Percentiles rank a stretch among this genome's conserved stretches.
Conservation (phyloP, 2,329 filamentous ascomycete genomes). For the Bertia moriformis region DNA sequence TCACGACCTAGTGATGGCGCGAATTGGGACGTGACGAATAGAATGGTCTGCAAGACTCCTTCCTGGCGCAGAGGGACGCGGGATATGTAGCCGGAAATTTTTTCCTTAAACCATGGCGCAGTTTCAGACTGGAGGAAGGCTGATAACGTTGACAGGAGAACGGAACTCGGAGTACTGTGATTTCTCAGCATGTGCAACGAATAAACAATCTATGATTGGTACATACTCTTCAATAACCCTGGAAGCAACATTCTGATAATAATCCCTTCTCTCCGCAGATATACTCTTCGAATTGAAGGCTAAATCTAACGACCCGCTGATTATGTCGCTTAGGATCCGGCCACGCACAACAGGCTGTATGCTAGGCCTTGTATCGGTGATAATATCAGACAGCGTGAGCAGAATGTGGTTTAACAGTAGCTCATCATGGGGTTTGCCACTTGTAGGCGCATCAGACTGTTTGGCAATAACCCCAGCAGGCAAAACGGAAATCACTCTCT, state of each 20-base stretch:
- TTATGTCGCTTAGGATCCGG: conserved; percentile 22
- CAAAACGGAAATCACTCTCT: conserved; percentile 23
- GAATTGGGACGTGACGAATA: conserved; percentile 24
- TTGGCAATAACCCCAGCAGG: conserved; percentile 23
- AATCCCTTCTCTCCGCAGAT: background rate
- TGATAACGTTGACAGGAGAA: conserved; percentile 18
- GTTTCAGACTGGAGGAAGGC: conserved; percentile 18
- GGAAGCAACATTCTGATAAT: background rate
- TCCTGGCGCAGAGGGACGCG: conserved; percentile 19
- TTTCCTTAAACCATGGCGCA: conserved; percentile 19
- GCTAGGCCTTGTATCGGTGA: conserved; percentile 15
- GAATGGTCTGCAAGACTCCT: conserved; percentile 22
- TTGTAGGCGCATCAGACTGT: conserved; percentile 8
- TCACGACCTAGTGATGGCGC: conserved; percentile 19
- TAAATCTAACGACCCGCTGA: conserved; percentile 19
- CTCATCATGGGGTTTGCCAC: conserved; percentile 6
- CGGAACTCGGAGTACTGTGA: conserved; percentile 16
- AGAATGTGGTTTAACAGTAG: conserved; percentile 13
- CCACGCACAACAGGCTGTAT: conserved; percentile 20
- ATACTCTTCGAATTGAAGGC: conserved; percentile 17
- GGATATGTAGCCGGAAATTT: conserved; percentile 19
- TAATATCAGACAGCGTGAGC: conserved; percentile 11
- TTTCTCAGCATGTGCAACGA: background rate
- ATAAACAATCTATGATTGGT: background rate
- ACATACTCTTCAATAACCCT: background rate